These are phyloP conservation scores for Avena atlantica DNA, from an alignment of 176 grass and related monocot genomes.

Conservation along the genomic window DNA sequence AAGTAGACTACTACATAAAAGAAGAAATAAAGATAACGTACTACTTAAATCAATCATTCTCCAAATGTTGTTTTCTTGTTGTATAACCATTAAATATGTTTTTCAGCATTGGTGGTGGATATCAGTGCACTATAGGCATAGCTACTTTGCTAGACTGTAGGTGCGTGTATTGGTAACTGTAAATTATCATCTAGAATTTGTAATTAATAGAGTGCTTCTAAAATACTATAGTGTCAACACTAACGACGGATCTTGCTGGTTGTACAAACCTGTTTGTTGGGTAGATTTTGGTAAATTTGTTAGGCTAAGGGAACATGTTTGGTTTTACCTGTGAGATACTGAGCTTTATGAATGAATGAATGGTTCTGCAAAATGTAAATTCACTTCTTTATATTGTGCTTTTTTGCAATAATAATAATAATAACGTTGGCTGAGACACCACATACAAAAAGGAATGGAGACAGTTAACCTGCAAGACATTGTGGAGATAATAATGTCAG, in stretches of 20 bases:
- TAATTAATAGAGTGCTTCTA: neutral
- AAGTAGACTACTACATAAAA: neutral
- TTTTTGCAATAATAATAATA: neutral
- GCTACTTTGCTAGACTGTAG: neutral
- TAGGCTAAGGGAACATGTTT: neutral
- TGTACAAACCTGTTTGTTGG: neutral
- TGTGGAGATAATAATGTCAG: neutral
- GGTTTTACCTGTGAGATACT: neutral
- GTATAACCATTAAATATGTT: neutral
- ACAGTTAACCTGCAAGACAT: constrained; percentile 11
- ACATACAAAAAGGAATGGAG: neutral
- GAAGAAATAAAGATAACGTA: neutral
- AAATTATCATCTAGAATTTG: neutral
- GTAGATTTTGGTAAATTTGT: neutral
- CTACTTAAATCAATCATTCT: neutral
- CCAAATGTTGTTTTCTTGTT: neutral
- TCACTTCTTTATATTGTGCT: neutral
- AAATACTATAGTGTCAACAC: no score
- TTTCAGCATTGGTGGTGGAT: constrained; percentile 15
- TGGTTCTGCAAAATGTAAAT: neutral
- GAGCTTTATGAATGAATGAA: neutral
- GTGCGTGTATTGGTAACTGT: neutral
- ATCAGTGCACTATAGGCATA: no score
- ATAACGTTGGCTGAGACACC: neutral
- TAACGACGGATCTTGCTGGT: constrained; percentile 10